Conservation (phyloP, 352 stramenopile genomes). For the Phytopythium vexans region DNA sequence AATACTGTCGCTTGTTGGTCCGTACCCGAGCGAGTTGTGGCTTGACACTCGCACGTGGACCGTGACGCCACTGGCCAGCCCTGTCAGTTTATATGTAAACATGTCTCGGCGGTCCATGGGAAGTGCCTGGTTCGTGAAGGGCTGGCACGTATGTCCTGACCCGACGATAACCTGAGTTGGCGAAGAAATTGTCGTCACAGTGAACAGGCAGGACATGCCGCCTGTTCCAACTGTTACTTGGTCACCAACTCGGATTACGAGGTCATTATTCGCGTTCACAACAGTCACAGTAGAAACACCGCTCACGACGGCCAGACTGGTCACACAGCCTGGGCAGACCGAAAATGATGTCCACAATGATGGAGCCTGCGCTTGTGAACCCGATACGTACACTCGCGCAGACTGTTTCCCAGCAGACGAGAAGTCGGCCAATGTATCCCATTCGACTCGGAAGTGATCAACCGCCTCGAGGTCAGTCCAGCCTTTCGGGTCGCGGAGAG, state of each 20-base stretch:
- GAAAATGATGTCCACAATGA: constrained; percentile 21
- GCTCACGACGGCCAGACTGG: constrained; percentile 12
- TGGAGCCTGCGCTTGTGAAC: neutral
- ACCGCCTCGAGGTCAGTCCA: constrained; percentile 77
- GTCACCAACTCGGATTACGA: constrained; percentile 27
- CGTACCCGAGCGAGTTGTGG: constrained; percentile 92
- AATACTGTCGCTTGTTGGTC: constrained; percentile 56
- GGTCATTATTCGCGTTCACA: constrained; percentile 13
- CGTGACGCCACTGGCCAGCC: constrained; percentile 80
- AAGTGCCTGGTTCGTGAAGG: constrained; percentile 39
- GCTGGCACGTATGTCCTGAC: constrained; percentile 37
- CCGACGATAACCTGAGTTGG: constrained; percentile 30
- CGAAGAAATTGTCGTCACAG: constrained; percentile 26
- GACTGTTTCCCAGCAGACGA: constrained; percentile 29
- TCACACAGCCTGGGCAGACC: constrained; percentile 58
- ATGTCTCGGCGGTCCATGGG: constrained; percentile 49
- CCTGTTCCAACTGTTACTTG: constrained; percentile 53
- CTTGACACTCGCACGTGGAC: constrained; percentile 90
- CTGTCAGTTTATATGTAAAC: constrained; percentile 76
- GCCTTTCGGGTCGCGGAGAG: constrained; percentile 59
- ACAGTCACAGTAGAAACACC: constrained; percentile 28
- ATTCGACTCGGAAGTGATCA: constrained; percentile 90
- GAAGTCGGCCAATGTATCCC: constrained; percentile 76
- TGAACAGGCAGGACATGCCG: constrained; percentile 46
- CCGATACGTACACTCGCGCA: constrained; percentile 28